These are phyloP conservation scores for Arthrinium phaeospermum DNA, from an alignment of 2,329 filamentous ascomycete genomes.

Conservation along the genomic window DNA sequence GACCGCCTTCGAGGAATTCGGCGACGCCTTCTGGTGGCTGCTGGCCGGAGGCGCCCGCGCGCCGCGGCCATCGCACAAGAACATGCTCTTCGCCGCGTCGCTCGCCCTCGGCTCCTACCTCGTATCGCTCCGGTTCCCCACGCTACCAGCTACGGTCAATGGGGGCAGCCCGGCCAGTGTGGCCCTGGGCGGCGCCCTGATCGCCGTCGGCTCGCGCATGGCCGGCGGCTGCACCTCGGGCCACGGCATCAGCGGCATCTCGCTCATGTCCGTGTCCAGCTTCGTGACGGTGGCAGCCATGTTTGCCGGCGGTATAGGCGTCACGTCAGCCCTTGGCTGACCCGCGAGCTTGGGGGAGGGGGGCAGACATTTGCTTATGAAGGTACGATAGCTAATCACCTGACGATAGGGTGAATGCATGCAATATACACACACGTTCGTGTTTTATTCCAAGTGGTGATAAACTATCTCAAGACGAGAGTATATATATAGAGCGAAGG, in stretches of 20 bases:
- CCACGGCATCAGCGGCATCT: slow-evolving; percentile 71
- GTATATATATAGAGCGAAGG: background rate
- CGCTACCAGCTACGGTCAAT: slow-evolving; percentile 30
- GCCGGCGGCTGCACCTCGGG: slow-evolving; percentile 73
- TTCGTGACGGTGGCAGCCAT: slow-evolving; percentile 64
- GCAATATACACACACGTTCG: background rate
- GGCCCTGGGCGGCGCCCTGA: slow-evolving; percentile 58
- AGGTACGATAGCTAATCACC: background rate
- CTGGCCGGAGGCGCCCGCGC: slow-evolving; percentile 37
- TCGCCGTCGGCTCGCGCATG: slow-evolving; percentile 65
- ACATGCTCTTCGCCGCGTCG: slow-evolving; percentile 59
- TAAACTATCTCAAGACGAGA: background rate
- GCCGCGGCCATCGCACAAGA: slow-evolving; percentile 44
- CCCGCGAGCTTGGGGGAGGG: background rate
- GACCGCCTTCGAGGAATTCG: slow-evolving; percentile 65
- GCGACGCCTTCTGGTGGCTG: slow-evolving; percentile 57
- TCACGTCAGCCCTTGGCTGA: slow-evolving; percentile 21
- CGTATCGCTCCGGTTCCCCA: slow-evolving; percentile 42
- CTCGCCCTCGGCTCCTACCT: slow-evolving; percentile 53
- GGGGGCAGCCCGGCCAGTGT: slow-evolving; percentile 46
- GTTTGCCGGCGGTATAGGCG: slow-evolving; percentile 57
- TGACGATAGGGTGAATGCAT: background rate
- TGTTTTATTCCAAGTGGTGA: background rate
- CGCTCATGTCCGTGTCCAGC: slow-evolving; percentile 66
- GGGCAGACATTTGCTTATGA: too few relatives aligned